phyloP scores from a whole-genome alignment of 1,139 yeast genomes.

The Wickerhamiella pararugosa region DNA sequence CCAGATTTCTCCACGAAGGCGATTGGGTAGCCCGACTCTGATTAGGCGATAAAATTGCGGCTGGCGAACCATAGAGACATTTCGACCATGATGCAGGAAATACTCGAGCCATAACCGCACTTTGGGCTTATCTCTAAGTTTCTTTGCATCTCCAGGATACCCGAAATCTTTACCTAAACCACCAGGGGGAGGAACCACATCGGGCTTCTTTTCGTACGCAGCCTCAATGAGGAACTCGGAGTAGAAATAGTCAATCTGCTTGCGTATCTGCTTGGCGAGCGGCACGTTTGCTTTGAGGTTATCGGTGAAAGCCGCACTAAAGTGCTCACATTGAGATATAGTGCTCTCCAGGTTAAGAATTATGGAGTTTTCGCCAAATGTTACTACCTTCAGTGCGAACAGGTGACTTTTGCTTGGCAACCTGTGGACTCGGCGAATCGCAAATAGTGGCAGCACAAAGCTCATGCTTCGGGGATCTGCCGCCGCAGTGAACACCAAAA shows the following conservation, averaged over 20 bases:
- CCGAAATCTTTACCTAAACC: constrained; percentile 74
- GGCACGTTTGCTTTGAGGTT: constrained; percentile 50
- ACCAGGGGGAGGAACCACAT: constrained; percentile 41
- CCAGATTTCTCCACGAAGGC: constrained; percentile 93
- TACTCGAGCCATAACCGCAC: constrained; percentile 90
- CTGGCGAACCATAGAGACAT: constrained; percentile 57
- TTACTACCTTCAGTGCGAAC: constrained; percentile 59
- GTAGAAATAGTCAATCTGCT: constrained; percentile 59
- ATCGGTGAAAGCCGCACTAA: constrained; percentile 52
- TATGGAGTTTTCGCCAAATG: constrained; percentile 51
- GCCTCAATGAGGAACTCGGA: constrained; percentile 51
- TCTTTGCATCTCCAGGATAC: constrained; percentile 80
- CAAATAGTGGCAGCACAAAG: constrained; percentile 57
- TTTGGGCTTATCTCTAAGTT: constrained; percentile 66
- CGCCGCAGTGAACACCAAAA: constrained; percentile 55
- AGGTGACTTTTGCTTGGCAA: constrained; percentile 61
- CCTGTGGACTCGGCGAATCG: constrained; percentile 75
- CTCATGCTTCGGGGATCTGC: constrained; percentile 56
- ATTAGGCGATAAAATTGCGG: constrained; percentile 69
- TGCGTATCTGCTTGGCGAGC: constrained; percentile 42
- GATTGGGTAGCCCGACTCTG: constrained; percentile 83
- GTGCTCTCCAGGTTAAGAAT: constrained; percentile 66
- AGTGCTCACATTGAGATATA: constrained; percentile 63
- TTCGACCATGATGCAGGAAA: constrained; percentile 70
- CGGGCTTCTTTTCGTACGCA: constrained; percentile 18